Evolutionary conservation across 495 filamentous ascomycete genomes (phyloP).

Genomic region (Xylaria intraflava): DNA sequence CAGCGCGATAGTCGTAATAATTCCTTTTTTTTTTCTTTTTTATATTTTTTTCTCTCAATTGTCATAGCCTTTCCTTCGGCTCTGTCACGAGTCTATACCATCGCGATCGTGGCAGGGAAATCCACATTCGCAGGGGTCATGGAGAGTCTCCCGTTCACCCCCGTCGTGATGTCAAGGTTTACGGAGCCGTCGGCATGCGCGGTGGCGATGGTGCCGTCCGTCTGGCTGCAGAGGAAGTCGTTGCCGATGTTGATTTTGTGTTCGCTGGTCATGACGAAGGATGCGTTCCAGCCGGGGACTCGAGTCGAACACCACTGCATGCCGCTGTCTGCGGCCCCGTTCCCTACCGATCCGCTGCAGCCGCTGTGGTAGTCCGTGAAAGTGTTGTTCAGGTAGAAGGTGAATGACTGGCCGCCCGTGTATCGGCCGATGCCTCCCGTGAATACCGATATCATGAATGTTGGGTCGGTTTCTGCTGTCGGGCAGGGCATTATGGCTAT

Average conservation of each 20-base stretch:
- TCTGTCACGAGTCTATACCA: too few species aligned
- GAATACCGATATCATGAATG: slow-evolving; percentile 5
- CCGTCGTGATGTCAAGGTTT: not conserved
- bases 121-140: not conserved
- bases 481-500: slow-evolving; percentile 6
- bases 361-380: slow-evolving; percentile 10
- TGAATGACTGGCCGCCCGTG: slow-evolving; percentile 11
- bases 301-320: slow-evolving; percentile 7
- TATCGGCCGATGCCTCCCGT: slow-evolving; percentile 9
- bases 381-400: slow-evolving; percentile 11
- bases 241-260: slow-evolving; percentile 5
- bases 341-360: slow-evolving; percentile 6
- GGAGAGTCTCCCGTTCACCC: not conserved
- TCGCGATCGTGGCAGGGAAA: slow-evolving; percentile 1
- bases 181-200: slow-evolving; percentile 8
- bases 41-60: not conserved
- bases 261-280: slow-evolving; percentile 7
- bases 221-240: slow-evolving; percentile 5
- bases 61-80: too few species aligned
- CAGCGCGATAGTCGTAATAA: too few species aligned
- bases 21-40: not conserved
- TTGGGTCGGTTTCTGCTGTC: not conserved
- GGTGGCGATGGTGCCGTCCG: slow-evolving; percentile 1
- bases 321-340: slow-evolving; percentile 7
- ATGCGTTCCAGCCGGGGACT: slow-evolving; percentile 8